These are phyloP conservation scores for Epichloe bromicola DNA, from an alignment of 2,329 filamentous ascomycete genomes.

Conservation along the genomic window DNA sequence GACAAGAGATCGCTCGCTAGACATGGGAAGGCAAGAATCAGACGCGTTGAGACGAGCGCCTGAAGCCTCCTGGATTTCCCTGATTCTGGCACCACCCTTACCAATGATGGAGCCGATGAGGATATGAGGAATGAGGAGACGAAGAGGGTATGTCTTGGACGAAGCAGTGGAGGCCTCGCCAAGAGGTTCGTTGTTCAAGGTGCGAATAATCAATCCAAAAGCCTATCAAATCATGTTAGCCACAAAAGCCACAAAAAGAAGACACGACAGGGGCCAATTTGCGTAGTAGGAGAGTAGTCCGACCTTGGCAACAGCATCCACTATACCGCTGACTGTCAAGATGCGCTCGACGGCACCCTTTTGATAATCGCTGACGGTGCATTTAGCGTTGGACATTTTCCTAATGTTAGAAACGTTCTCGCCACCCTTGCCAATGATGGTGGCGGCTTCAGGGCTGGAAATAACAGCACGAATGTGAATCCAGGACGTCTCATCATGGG, in stretches of 20 bases:
- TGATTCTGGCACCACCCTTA: constrained; percentile 89
- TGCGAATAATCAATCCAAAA: constrained; percentile 95
- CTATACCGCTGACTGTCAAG: constrained; percentile 88
- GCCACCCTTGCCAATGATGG: constrained; percentile 94
- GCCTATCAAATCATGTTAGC: constrained; percentile 43
- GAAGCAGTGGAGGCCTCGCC: constrained; percentile 78
- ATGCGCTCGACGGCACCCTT: constrained; percentile 96
- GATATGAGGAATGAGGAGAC: constrained; percentile 89
- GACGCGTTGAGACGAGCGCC: constrained; percentile 94
- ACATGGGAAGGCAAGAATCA: constrained; percentile 84
- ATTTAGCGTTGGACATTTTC: constrained; percentile 90
- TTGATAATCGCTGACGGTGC: constrained; percentile 96
- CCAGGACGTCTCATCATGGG: constrained; percentile 88
- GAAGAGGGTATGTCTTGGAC: constrained; percentile 94
- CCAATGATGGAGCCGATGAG: constrained; percentile 98
- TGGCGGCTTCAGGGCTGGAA: constrained; percentile 92
- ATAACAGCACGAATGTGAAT: constrained; percentile 96
- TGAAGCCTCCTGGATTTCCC: constrained; percentile 98
- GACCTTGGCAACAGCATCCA: constrained; percentile 95
- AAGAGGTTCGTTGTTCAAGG: constrained; percentile 91
- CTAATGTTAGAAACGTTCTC: constrained; percentile 98
- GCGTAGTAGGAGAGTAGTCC: constrained; percentile 10
- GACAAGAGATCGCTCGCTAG: constrained; percentile 92
- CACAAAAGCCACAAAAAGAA: constrained; percentile 11
- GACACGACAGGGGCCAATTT: not conserved